These are phyloP conservation scores for Coniochaeta prunicola DNA, from an alignment of 2,329 filamentous ascomycete species.

Conservation along the genomic window DNA sequence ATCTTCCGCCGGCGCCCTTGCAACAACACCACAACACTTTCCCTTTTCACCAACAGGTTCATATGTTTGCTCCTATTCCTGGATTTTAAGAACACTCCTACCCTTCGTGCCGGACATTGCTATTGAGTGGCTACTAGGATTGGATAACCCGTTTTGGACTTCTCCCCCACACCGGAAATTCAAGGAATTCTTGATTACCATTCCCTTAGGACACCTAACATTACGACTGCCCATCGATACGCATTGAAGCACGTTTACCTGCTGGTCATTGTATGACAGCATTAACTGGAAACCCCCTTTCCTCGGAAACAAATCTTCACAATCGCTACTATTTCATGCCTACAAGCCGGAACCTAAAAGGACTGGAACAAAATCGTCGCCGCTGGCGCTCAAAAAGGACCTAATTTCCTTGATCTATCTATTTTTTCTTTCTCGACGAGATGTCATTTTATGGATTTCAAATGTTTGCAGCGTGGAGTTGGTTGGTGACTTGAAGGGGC, in stretches of 20 bases:
- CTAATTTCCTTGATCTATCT: conserved; percentile 1
- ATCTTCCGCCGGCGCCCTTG: conserved; percentile 37
- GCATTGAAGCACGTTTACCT: neutral
- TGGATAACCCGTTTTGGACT: neutral
- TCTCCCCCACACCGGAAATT: neutral
- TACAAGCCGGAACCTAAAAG: neutral
- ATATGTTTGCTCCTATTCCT: conserved; percentile 43
- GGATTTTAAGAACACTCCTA: conserved; percentile 31
- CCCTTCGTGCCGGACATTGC: neutral
- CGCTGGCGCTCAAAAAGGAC: neutral
- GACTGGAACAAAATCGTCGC: neutral
- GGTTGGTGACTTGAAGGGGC: neutral
- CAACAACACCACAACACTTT: conserved; percentile 40
- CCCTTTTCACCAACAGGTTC: conserved; percentile 45
- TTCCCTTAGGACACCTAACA: neutral
- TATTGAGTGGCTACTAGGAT: neutral
- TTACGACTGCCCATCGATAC: neutral
- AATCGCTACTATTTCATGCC: neutral
- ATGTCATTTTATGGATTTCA: neutral
- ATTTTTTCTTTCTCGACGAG: conserved; percentile 1
- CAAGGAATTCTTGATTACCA: neutral
- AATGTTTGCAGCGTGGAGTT: conserved; percentile 15
- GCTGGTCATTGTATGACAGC: neutral
- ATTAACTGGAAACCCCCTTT: neutral
- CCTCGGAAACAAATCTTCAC: neutral